Conservation (phyloP, 2,329 filamentous ascomycete species). For the Paradendryphiella salina region DNA sequence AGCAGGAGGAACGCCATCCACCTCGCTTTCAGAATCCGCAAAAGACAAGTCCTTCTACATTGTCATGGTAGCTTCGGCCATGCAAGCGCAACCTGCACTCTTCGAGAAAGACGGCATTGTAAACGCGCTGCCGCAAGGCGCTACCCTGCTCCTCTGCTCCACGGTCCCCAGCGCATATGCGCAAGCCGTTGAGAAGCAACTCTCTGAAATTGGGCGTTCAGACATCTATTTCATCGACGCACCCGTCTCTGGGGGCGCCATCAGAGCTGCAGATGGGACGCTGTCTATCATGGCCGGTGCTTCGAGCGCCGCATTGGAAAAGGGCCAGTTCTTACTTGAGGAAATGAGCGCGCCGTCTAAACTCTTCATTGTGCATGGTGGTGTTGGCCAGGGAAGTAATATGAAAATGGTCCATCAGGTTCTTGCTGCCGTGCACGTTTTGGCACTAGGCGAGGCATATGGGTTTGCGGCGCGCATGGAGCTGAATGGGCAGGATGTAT, state of each 20-base stretch:
- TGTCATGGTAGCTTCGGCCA: constrained; percentile 75
- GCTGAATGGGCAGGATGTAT: constrained; percentile 55
- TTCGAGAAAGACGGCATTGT: constrained; percentile 61
- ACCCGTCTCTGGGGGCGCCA: constrained; percentile 72
- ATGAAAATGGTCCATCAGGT: constrained; percentile 64
- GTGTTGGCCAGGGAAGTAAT: constrained; percentile 58
- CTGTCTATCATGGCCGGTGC: constrained; percentile 75
- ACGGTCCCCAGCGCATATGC: constrained; percentile 71
- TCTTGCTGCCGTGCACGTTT: constrained; percentile 62
- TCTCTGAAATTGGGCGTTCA: constrained; percentile 58
- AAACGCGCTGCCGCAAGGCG: constrained; percentile 57
- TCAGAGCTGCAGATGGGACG: constrained; percentile 70
- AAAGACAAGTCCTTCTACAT: constrained; percentile 63
- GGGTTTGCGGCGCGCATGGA: constrained; percentile 59
- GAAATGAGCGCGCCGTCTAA: constrained; percentile 65
- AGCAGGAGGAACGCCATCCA: constrained; percentile 63
- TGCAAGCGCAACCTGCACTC: constrained; percentile 68
- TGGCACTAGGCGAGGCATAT: constrained; percentile 60
- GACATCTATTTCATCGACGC: constrained; percentile 72
- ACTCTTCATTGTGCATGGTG: constrained; percentile 59
- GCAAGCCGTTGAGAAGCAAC: constrained; percentile 60
- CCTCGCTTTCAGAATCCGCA: constrained; percentile 65
- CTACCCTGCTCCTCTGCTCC: constrained; percentile 68
- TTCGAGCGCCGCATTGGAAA: constrained; percentile 59
- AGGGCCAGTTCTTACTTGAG: constrained; percentile 62